Percentiles rank a stretch among this genome's conserved stretches.
These are phyloP conservation scores for Tephrocybe sp. DNA, from an alignment of 768 basidiomycete genomes.

Conservation along the genomic window DNA sequence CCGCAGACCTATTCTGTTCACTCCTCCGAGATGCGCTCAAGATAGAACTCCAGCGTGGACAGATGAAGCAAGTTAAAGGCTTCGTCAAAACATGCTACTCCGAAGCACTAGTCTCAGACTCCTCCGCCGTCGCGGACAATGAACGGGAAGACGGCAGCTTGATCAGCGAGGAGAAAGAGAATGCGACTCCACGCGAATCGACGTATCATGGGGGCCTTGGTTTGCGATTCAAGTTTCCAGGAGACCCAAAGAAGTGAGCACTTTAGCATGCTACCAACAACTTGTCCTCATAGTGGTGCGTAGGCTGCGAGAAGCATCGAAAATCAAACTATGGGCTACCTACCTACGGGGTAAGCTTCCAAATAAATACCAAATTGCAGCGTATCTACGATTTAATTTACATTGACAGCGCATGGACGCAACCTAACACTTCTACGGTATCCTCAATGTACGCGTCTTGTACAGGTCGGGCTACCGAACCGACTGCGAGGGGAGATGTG, in stretches of 20 bases:
- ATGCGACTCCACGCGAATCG: slow-evolving; percentile 42
- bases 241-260: slow-evolving; percentile 85
- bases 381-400: no score
- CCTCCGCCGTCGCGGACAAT: slow-evolving; percentile 56
- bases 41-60: slow-evolving; percentile 82
- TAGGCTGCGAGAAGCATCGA: slow-evolving; percentile 87
- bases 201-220: slow-evolving; percentile 80
- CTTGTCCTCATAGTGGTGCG: slow-evolving; percentile 6
- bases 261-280: background rate
- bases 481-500: slow-evolving; percentile 95
- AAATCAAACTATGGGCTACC: slow-evolving; percentile 92
- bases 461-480: slow-evolving; percentile 96
- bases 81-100: slow-evolving; percentile 95
- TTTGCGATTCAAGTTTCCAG: slow-evolving; percentile 84
- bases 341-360: slow-evolving; percentile 70
- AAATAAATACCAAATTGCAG: no score
- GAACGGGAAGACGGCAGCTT: slow-evolving; percentile 72
- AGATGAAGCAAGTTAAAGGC: slow-evolving; percentile 90
- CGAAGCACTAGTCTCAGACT: slow-evolving; percentile 73
- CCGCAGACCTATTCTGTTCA: slow-evolving; percentile 91
- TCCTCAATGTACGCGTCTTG: slow-evolving; percentile 94
- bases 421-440: slow-evolving; percentile 95
- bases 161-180: slow-evolving; percentile 52
- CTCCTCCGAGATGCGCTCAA: slow-evolving; percentile 88
- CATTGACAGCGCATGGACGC: slow-evolving; percentile 76